Base-by-base conservation (phyloP, 352 stramenopile species). In the Phytophthora pini region DNA sequence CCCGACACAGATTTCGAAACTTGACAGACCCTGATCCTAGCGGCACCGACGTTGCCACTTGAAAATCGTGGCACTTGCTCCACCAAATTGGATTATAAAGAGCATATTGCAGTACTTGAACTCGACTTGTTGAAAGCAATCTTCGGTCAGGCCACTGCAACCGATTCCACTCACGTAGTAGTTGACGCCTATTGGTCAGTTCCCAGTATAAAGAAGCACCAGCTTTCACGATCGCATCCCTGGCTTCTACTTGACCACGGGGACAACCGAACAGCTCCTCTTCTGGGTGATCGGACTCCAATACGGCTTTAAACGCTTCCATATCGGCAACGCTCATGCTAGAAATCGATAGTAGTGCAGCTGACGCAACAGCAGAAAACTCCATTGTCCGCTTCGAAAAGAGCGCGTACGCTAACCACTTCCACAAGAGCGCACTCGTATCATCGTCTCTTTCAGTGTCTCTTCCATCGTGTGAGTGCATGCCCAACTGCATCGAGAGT, bases 401-500 rank as follows among this genome's bases (percentile, higher is more conserved):
- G 5, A 68, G 20, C 9, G 31, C 12, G 44, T 68, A 68, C 0
- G 60, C 60, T 17, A 62, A 29, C 52, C 60, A 68, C 43, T 56
- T 63, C 53, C 61, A 65, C 52, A 44, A 68, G 5, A 34, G 17
- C 1, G 24, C 12, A 24, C 32, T 61, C 2, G 9, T 32, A 24
- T 7, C 32, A 12, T 58, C 31, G 13, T 48, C 7, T 1, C 15
- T 26, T 32, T 7, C 44, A 20, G 17, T 20, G 17, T 20, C 17
- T 20, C 17, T 20, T n/a, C 59, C 31, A 13, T 48, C 4, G 1
- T 20, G 17, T 20, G 17, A 15, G 4, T 44, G 22, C 48, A 54
- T 36, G 34, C 41, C 29, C 24, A 55, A 60, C 10, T 39, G 17
- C 27, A 67, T 67, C 11, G 50, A 61, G 2, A 68, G 36, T 5